Conservation (phyloP, 306 rosid species). For the Gastrolobium villosum region DNA sequence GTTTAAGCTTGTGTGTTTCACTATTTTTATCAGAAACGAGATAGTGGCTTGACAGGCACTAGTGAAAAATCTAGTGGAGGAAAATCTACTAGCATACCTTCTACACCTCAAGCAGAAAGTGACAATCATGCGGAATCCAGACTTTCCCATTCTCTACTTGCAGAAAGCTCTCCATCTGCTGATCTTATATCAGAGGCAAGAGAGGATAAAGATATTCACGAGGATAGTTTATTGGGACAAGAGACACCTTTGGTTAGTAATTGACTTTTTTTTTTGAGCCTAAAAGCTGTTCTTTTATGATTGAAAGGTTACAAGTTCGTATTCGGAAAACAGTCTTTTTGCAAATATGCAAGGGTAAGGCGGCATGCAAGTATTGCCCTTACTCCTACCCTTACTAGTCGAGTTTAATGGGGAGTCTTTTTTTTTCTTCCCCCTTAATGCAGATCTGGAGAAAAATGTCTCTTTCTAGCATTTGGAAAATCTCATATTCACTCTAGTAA, state of each 20-base stretch:
- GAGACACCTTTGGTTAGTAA: slow-evolving; percentile 87
- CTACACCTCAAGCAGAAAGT: slow-evolving; percentile 91
- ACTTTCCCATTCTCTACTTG: slow-evolving; percentile 72
- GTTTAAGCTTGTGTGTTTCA: slow-evolving; percentile 47
- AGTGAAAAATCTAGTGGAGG: slow-evolving; percentile 96
- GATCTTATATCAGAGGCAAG: slow-evolving; percentile 73
- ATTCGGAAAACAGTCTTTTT: too few relatives aligned
- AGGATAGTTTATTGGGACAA: slow-evolving; percentile 75
- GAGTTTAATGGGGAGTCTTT: too few relatives aligned
- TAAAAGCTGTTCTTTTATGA: too few relatives aligned
- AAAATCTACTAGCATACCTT: slow-evolving; percentile 85
- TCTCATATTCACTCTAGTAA: slow-evolving; percentile 22
- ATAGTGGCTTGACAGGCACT: slow-evolving; percentile 70
- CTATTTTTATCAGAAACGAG: slow-evolving; percentile 84
- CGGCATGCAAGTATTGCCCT: too few relatives aligned
- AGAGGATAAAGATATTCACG: slow-evolving; percentile 72
- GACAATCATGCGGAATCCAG: slow-evolving; percentile 74
- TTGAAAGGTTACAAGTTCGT: too few relatives aligned
- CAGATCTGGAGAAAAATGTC: slow-evolving; percentile 38
- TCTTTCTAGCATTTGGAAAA: slow-evolving; percentile 41
- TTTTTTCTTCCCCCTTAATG: not conserved
- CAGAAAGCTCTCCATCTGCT: slow-evolving; percentile 82
- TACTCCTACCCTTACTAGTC: too few relatives aligned
- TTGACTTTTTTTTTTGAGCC: slow-evolving; percentile 28
- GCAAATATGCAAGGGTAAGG: too few relatives aligned